phyloP scores from a whole-genome alignment of 441 rosid species.

The Cnidoscolus chayamansa region DNA sequence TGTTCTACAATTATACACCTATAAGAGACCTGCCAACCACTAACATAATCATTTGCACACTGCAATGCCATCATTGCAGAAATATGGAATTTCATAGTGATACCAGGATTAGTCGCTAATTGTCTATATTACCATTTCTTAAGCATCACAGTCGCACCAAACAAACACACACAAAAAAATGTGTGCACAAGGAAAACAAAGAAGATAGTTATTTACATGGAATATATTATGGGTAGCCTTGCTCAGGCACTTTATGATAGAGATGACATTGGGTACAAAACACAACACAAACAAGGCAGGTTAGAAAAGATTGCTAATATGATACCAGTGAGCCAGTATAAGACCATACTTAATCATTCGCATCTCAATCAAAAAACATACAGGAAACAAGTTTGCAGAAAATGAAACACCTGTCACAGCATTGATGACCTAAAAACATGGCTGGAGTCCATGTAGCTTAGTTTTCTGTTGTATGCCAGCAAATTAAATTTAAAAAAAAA shows the following conservation, averaged over 20 bases:
- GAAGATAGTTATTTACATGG: background rate
- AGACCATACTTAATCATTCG: background rate
- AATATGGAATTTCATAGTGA: background rate
- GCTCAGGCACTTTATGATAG: too few relatives aligned
- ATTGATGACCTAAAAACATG: constrained; percentile 35
- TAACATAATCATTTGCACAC: background rate
- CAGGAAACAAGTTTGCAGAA: background rate
- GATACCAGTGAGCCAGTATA: background rate
- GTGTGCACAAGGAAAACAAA: background rate
- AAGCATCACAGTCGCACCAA: background rate
- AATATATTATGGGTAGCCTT: too few relatives aligned
- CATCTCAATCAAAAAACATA: too few relatives aligned
- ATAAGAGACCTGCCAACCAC: background rate
- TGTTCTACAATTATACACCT: background rate
- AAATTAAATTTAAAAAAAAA: constrained; percentile 11
- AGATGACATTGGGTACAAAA: too few relatives aligned
- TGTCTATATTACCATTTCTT: background rate
- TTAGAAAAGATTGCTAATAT: background rate
- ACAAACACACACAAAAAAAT: background rate
- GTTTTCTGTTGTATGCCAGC: constrained; percentile 25
- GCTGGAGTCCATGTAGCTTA: constrained; percentile 22
- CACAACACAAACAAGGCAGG: background rate
- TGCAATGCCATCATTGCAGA: background rate
- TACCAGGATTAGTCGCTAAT: background rate
- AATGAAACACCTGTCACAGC: constrained; percentile 24